Evolutionary conservation across 73 alveolate genomes (phyloP).

Genomic region (Blepharisma japonicum): DNA sequence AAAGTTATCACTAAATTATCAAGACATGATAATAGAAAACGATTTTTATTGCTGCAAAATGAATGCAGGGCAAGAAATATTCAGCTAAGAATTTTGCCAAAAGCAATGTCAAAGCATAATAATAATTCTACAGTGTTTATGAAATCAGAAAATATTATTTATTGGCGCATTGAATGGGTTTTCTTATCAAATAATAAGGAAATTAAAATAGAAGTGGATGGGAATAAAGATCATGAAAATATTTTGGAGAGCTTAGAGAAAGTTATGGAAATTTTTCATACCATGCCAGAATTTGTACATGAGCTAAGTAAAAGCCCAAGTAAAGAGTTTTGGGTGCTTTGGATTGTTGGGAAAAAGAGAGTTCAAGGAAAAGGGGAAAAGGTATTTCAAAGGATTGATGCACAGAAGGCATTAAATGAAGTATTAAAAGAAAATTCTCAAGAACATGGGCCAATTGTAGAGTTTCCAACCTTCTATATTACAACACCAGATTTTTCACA

Average conservation of each 20-base stretch:
- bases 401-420: background rate
- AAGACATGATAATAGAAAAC: background rate
- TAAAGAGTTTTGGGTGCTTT: background rate
- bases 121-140: background rate
- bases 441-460: background rate
- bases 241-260: background rate
- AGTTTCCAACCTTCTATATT: constrained; percentile 1
- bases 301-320: background rate
- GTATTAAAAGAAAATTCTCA: background rate
- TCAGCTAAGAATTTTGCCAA: constrained; percentile 15
- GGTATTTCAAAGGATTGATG: background rate
- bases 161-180: constrained; percentile 9
- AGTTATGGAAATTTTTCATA: background rate
- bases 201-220: background rate
- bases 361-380: background rate
- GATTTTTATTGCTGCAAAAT: background rate
- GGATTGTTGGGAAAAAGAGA: background rate
- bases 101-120: constrained; percentile 12
- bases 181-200: background rate
- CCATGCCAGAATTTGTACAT: background rate
- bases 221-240: background rate
- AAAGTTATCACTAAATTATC: constrained; percentile 10
- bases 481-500: too few species aligned
- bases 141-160: constrained; percentile 4
- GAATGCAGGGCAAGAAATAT: background rate